phyloP scores from a whole-genome alignment of 1,284 basidiomycete species.

The Bothia castanella region DNA sequence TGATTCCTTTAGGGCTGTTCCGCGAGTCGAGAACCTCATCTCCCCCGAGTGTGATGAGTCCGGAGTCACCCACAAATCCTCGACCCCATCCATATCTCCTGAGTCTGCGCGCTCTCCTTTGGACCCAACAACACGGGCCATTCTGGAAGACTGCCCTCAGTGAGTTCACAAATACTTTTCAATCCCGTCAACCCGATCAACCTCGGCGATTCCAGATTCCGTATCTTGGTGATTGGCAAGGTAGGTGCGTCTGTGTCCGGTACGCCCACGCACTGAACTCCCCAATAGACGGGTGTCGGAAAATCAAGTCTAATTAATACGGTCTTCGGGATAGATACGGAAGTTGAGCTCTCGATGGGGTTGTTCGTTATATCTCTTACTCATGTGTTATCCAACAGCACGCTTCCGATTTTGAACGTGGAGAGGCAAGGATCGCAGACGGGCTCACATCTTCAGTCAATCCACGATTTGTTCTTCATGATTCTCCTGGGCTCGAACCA shows the following conservation, averaged over 20 bases:
- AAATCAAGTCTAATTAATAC: constrained; percentile 2
- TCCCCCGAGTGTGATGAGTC: no score
- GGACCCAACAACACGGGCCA: no score
- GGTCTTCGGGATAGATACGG: neutral
- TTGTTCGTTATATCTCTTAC: neutral
- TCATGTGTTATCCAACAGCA: neutral
- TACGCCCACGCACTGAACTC: neutral
- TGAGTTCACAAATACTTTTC: no score
- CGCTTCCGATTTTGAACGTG: neutral
- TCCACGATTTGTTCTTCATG: constrained; percentile 1
- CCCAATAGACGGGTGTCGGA: neutral
- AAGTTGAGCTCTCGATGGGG: neutral
- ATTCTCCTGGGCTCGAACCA: constrained; percentile 1
- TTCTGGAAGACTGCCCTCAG: no score
- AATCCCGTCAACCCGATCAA: no score
- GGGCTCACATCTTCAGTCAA: neutral
- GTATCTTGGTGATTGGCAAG: no score
- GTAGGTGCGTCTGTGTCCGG: neutral
- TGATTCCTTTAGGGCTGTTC: no score
- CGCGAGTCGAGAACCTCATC: no score
- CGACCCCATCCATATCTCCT: no score
- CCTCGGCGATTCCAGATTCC: no score
- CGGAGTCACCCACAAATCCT: no score
- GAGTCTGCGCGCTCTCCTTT: no score
- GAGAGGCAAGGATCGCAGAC: neutral